Percentiles rank a stretch among this genome's conserved stretches.
These are phyloP conservation scores for Candida cerambycidarum DNA, from an alignment of 805 yeast genomes.

Conservation along the genomic window DNA sequence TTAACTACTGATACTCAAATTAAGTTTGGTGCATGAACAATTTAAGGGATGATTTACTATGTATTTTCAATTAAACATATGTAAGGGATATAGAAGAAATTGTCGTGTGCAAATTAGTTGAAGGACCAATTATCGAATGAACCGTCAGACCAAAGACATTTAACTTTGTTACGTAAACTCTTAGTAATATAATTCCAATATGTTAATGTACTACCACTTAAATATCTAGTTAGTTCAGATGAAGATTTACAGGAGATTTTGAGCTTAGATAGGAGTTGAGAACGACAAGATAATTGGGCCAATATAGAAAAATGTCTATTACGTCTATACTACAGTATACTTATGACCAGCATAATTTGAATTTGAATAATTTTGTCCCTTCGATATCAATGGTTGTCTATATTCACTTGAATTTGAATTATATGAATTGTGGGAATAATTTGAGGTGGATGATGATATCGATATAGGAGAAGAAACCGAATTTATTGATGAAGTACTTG, in stretches of 20 bases:
- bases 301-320: background rate
- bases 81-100: background rate
- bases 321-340: slow-evolving; percentile 6
- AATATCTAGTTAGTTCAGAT: too few species aligned
- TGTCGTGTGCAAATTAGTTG: background rate
- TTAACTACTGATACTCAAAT: background rate
- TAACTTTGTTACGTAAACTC: too few species aligned
- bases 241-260: too few species aligned
- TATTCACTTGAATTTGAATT: slow-evolving; percentile 5
- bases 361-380: slow-evolving; percentile 8
- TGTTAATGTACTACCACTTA: too few species aligned
- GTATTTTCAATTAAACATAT: background rate
- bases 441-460: slow-evolving; percentile 14
- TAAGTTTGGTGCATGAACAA: background rate
- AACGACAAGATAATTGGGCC: too few species aligned
- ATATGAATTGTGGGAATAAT: slow-evolving; percentile 16
- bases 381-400: slow-evolving; percentile 13
- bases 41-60: background rate
- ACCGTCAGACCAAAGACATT: too few species aligned
- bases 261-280: too few species aligned
- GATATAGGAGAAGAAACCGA: slow-evolving; percentile 14
- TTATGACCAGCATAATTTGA: slow-evolving; percentile 7
- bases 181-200: too few species aligned
- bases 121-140: too few species aligned
- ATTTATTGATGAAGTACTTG: slow-evolving; percentile 13